Base-by-base conservation (phyloP, 108 stramenopile species). In the Discostella stelligeroides region DNA sequence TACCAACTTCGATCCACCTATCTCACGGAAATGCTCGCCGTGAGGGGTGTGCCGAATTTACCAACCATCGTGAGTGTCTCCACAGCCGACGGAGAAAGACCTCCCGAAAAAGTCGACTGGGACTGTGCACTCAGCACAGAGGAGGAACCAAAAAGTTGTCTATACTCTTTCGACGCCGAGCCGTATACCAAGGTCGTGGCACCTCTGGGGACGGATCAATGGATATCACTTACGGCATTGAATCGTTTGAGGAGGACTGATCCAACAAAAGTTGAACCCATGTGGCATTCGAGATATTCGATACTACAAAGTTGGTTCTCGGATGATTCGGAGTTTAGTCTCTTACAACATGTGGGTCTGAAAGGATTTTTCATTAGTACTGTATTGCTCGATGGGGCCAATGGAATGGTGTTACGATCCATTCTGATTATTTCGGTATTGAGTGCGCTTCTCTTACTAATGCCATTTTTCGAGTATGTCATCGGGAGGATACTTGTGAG, bases 231-330 rank as follows among this genome's bases (percentile, higher is more conserved):
- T 5, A 42, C 73, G 8, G 78, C 90, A 15, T 61, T 95, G 58
- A 95, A 92, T 75, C 84, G 88, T 50, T 75, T 92, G 46, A 86
- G 94, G 14, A 84, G 94, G 2, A 87, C 79, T 0, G 94, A 95
- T 82, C 88, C 90, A 14, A 76, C 88, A 68, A 95, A 95, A 65
- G 91, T 95, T 5, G 91, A 95, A 70, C 85, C 88, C 27, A 91
- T 95, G 88, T 95, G 94, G 94, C 88, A 90, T 66, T 80, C 80
- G 18, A 75, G 84, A 57, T 95, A 92, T 66, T 73, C 85, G 23
- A 87, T 95, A 28, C 57, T 88, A 47, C 42, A 55, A 15, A 72
- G 79, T 18, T 95, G 94, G 94, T 95, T 92, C 73, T 49, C 68
- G 15, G 85, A 85, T 30, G 55, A 75, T 21, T 86, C 86, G 7